Evolutionary conservation across 2,329 filamentous ascomycete species (phyloP).

Genomic region (Monosporascus sp.): DNA sequence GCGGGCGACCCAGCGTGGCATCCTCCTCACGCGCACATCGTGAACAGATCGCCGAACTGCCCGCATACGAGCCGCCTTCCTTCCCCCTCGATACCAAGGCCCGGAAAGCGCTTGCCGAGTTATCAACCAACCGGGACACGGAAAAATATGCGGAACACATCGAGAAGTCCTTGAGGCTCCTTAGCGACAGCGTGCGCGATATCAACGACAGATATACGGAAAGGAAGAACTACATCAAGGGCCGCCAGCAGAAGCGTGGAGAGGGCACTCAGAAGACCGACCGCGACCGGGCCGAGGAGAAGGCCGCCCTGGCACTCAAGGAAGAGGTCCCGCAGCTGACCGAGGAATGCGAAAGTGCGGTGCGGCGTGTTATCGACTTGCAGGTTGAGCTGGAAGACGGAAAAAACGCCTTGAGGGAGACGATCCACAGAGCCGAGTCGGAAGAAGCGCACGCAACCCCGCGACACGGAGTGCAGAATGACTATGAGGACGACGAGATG

Average conservation of each 20-base stretch:
- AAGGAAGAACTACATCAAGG: constrained; percentile 26
- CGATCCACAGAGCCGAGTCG: constrained; percentile 26
- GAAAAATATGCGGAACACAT: constrained; percentile 42
- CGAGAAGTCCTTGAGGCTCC: constrained; percentile 35
- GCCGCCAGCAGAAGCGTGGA: constrained; percentile 31
- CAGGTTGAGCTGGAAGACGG: constrained; percentile 44
- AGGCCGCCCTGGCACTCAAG: constrained; percentile 34
- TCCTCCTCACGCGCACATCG: constrained; percentile 5
- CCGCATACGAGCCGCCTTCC: constrained; percentile 43
- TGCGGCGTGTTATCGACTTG: constrained; percentile 45
- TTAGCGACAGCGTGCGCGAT: constrained; percentile 40
- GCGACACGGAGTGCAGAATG: constrained; percentile 10
- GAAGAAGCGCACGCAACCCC: constrained; percentile 12
- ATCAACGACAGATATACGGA: constrained; percentile 41
- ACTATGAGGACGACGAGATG: constrained; percentile 21
- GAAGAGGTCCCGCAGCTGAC: constrained; percentile 37
- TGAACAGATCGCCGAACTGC: constrained; percentile 28
- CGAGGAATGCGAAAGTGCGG: constrained; percentile 37
- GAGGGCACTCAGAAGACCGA: constrained; percentile 28
- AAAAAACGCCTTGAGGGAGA: constrained; percentile 31
- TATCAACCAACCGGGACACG: constrained; percentile 36
- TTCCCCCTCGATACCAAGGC: constrained; percentile 37
- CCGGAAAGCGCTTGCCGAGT: constrained; percentile 34
- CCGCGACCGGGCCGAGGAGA: constrained; percentile 30
- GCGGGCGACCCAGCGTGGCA: constrained; percentile 5